Evolutionary conservation across 176 grass and related monocot species (phyloP).

Genomic region (Sorghum bicolor): DNA sequence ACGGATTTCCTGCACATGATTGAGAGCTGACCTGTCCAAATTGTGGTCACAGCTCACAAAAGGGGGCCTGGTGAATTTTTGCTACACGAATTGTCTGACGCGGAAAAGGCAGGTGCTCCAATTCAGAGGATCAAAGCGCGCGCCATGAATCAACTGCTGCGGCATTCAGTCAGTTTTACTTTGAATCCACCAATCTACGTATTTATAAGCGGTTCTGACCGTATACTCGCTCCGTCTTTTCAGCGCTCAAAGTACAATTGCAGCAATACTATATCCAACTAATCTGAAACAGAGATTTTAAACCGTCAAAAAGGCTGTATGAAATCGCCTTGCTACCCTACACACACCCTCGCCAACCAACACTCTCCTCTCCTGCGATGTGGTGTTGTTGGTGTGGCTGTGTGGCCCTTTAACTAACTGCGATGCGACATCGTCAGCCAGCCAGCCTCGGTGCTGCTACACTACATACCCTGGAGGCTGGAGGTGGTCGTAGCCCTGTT

Average conservation of each 20-base stretch:
- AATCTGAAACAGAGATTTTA: not conserved
- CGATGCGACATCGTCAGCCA: not conserved
- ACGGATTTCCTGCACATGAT: not conserved
- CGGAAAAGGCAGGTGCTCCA: not conserved
- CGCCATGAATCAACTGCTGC: not conserved
- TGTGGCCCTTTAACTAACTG: conserved; percentile 35
- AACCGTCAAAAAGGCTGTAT: conserved; percentile 23
- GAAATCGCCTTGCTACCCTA: conserved; percentile 10
- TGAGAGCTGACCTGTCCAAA: not conserved
- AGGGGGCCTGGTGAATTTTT: not conserved
- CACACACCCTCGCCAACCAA: not conserved
- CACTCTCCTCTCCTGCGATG: not conserved
- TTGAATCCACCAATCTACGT: not conserved
- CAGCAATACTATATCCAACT: not conserved
- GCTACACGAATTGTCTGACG: not conserved
- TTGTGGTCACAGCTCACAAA: not conserved
- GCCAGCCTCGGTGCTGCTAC: not conserved
- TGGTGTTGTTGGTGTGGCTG: not conserved
- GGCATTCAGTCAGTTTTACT: conserved; percentile 17
- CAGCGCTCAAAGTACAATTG: not conserved
- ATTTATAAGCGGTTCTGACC: not conserved
- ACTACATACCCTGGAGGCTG: conserved; percentile 3
- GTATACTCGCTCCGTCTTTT: not conserved
- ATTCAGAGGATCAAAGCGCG: not conserved
- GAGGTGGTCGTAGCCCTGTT: not conserved